A percentile compares a stretch with the other conserved stretches of the same genome.
phyloP scores from a whole-genome alignment of 176 grass and related monocot genomes.

The Rhynchospora breviuscula region DNA sequence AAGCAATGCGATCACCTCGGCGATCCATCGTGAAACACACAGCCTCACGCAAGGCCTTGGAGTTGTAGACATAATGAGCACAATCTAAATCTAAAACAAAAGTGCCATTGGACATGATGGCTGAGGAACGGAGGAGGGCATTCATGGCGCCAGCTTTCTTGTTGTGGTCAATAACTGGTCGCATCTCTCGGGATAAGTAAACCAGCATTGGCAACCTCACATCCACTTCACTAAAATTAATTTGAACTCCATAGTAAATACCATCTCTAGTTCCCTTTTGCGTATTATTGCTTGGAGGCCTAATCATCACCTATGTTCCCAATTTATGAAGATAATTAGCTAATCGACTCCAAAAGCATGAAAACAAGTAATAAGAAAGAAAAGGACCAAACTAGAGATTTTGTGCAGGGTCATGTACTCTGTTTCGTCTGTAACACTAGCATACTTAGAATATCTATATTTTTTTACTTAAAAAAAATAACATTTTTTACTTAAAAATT shows the following conservation, averaged over 20 bases:
- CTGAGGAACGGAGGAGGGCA: conserved; percentile 23
- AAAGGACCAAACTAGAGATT: not conserved
- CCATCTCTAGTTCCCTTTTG: conserved; percentile 1
- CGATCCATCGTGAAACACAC: conserved; percentile 29
- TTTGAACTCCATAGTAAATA: conserved; percentile 10
- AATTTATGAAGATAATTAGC: not conserved
- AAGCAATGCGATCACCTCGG: conserved; percentile 18
- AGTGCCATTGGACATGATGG: conserved; percentile 21
- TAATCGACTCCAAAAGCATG: not conserved
- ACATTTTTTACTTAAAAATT: not conserved
- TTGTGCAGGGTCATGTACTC: not conserved
- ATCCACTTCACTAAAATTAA: conserved; percentile 10
- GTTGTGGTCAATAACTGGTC: conserved; percentile 11
- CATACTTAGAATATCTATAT: not conserved
- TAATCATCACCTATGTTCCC: conserved; percentile 12
- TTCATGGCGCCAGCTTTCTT: conserved; percentile 25
- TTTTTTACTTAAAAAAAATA: not conserved
- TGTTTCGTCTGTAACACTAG: not conserved
- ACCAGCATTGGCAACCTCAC: conserved; percentile 23
- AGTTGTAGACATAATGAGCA: conserved; percentile 32
- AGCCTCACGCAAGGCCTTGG: conserved; percentile 22
- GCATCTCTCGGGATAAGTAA: conserved; percentile 24
- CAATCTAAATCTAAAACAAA: conserved; percentile 25
- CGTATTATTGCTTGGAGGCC: conserved; percentile 1
- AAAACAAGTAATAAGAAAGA: not conserved